Evolutionary conservation across 2,329 filamentous ascomycete genomes (phyloP).

Genomic region (Chrysosporium queenslandicum): DNA sequence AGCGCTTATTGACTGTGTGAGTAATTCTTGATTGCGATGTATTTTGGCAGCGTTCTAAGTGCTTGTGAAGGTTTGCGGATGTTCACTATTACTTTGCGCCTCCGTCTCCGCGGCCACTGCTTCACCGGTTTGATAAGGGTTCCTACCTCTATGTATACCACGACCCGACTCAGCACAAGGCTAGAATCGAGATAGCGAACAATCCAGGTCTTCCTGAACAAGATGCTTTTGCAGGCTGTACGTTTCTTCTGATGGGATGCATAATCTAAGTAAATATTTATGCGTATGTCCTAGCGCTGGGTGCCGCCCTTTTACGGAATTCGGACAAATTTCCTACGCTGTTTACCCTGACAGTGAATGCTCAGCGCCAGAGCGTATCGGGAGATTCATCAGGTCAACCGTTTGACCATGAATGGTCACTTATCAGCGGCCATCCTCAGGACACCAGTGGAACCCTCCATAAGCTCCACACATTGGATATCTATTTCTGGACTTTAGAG

Average conservation of each 20-base stretch:
- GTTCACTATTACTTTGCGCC: constrained; percentile 54
- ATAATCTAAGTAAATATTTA: constrained; percentile 1
- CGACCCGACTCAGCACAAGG: constrained; percentile 43
- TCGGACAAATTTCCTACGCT: constrained; percentile 51
- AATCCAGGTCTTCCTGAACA: constrained; percentile 53
- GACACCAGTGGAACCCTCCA: constrained; percentile 47
- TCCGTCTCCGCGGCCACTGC: constrained; percentile 45
- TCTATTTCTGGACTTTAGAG: constrained; percentile 55
- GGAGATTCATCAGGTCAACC: constrained; percentile 22
- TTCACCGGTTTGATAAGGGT: constrained; percentile 55
- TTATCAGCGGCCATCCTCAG: constrained; percentile 44
- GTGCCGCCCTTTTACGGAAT: constrained; percentile 45
- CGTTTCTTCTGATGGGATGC: constrained; percentile 21
- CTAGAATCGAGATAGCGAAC: constrained; percentile 54
- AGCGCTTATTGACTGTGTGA: constrained; percentile 40
- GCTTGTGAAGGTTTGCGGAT: constrained; percentile 47
- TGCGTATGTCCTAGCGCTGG: constrained; percentile 35
- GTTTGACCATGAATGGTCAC: constrained; percentile 44
- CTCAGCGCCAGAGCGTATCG: constrained; percentile 23
- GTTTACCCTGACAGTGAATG: constrained; percentile 48
- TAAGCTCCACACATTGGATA: constrained; percentile 50
- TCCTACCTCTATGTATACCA: constrained; percentile 58
- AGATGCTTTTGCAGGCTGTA: constrained; percentile 54
- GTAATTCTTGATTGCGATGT: constrained; percentile 16
- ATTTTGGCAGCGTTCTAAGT: constrained; percentile 12